Conservation (phyloP, 306 rosid species). For the Alnus rubra region DNA sequence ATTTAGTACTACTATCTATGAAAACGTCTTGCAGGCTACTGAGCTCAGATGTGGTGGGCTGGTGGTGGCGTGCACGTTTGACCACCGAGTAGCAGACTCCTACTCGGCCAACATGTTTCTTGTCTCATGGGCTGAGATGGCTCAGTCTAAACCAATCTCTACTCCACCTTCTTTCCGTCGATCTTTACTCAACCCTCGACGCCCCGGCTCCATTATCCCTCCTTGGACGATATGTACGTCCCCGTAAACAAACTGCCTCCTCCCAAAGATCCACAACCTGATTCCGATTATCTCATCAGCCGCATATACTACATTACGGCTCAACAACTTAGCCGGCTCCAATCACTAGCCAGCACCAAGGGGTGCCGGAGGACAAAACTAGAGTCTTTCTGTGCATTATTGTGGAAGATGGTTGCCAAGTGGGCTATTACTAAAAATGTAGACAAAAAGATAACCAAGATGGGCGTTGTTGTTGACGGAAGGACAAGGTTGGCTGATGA, state of each 20-base stretch:
- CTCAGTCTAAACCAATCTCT: slow-evolving; percentile 41
- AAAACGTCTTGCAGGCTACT: slow-evolving; percentile 75
- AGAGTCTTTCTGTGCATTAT: slow-evolving; percentile 63
- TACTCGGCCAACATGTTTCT: slow-evolving; percentile 76
- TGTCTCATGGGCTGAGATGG: slow-evolving; percentile 67
- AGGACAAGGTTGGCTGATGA: no score
- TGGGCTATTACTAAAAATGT: no score
- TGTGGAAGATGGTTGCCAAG: slow-evolving; percentile 70
- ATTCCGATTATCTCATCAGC: no score
- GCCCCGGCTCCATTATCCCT: slow-evolving; percentile 29
- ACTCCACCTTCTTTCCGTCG: slow-evolving; percentile 40
- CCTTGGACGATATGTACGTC: no score
- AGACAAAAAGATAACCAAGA: no score
- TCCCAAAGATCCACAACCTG: no score
- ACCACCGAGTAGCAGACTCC: slow-evolving; percentile 82
- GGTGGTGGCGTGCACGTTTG: slow-evolving; percentile 74
- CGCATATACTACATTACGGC: slow-evolving; percentile 51
- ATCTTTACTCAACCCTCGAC: slow-evolving; percentile 42
- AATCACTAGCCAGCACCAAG: slow-evolving; percentile 35
- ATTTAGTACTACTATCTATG: no score
- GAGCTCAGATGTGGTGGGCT: slow-evolving; percentile 69
- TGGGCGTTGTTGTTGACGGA: no score
- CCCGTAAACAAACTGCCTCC: no score
- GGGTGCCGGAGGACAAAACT: slow-evolving; percentile 42
- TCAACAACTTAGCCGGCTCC: slow-evolving; percentile 43